Percentiles rank a stretch among this genome's conserved stretches.
Evolutionary conservation across 768 basidiomycete genomes (phyloP).

Genomic region (Trametes elegans): DNA sequence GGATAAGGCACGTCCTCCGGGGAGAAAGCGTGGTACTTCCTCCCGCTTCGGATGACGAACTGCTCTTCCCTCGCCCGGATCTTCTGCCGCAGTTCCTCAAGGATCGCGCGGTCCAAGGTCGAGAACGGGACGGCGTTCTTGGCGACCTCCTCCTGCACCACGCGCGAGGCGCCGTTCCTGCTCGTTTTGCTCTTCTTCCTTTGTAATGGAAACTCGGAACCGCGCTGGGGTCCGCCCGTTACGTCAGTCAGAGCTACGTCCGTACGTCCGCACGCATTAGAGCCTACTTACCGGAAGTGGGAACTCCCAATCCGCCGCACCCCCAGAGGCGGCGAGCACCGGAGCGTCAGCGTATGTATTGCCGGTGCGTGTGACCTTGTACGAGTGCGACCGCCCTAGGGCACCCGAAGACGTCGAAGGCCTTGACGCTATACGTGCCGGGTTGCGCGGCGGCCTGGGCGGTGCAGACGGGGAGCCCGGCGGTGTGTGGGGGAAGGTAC

Average conservation of each 20-base stretch:
- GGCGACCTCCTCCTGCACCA: constrained; percentile 8
- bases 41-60: constrained; percentile 48
- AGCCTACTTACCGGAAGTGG: constrained; percentile 15
- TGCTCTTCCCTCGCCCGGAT: constrained; percentile 53
- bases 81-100: constrained; percentile 53
- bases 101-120: constrained; percentile 59
- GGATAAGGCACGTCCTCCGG: constrained; percentile 63
- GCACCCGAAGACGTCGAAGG: constrained; percentile 14
- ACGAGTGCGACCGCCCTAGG: constrained; percentile 4
- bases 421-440: constrained; percentile 13
- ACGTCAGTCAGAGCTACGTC: constrained; percentile 7
- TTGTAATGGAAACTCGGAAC: constrained; percentile 17
- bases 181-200: constrained; percentile 22
- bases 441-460: constrained; percentile 22
- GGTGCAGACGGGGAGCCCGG: constrained; percentile 10
- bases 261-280: not conserved
- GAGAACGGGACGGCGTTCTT: constrained; percentile 42
- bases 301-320: constrained; percentile 17
- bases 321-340: not conserved
- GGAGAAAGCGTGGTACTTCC: constrained; percentile 55
- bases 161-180: not conserved
- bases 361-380: not conserved
- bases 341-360: not conserved
- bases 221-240: constrained; percentile 4
- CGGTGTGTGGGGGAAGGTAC: not conserved